Evolutionary conservation across 2,329 filamentous ascomycete genomes (phyloP).

Genomic region (Phyllosticta capitalensis): DNA sequence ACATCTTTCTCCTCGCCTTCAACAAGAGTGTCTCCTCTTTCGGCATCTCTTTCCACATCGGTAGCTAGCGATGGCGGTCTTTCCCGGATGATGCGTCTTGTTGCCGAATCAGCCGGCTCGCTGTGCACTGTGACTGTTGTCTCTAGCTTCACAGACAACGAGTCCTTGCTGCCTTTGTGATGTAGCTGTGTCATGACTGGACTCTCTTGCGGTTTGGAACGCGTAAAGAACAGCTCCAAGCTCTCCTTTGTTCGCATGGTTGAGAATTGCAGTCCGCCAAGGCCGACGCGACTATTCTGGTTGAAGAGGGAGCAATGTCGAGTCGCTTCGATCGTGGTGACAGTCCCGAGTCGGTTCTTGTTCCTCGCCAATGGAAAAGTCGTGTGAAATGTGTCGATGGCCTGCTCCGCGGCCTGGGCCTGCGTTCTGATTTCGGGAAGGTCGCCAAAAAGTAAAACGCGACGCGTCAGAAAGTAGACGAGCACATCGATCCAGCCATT

Average conservation of each 20-base stretch:
- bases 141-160: constrained; percentile 29
- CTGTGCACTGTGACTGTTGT: constrained; percentile 30
- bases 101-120: constrained; percentile 8
- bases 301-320: background rate
- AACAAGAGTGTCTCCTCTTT: background rate
- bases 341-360: constrained; percentile 34
- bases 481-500: constrained; percentile 51
- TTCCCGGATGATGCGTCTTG: background rate
- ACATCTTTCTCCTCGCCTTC: background rate
- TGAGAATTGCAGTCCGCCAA: background rate
- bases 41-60: background rate
- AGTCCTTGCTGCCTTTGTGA: background rate
- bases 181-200: background rate
- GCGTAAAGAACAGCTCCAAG: background rate
- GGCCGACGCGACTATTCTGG: constrained; percentile 19
- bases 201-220: background rate
- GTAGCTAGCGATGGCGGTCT: background rate
- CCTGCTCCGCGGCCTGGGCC: constrained; percentile 18
- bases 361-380: constrained; percentile 20
- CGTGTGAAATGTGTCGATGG: constrained; percentile 24
- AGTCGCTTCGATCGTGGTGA: constrained; percentile 33
- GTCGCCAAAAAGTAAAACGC: constrained; percentile 44
- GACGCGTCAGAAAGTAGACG: constrained; percentile 49
- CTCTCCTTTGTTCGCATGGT: background rate
- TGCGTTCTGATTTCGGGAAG: constrained; percentile 26